A percentile compares a stretch with the other conserved stretches of the same genome.
Evolutionary conservation across 108 stramenopile species (phyloP).

Genomic region (Cyclotella atomus): DNA sequence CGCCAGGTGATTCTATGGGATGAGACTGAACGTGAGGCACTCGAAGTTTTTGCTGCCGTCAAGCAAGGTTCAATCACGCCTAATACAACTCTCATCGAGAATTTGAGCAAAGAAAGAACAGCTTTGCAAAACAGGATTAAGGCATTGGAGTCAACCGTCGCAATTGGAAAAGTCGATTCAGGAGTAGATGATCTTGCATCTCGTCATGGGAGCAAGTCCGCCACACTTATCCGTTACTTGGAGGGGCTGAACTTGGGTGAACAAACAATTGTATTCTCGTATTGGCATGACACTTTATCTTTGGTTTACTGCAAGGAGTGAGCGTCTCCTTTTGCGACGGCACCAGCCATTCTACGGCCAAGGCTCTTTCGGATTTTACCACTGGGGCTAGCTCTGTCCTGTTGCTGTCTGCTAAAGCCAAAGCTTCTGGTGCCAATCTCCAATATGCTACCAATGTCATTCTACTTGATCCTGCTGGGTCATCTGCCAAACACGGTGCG

Average conservation of each 20-base stretch:
- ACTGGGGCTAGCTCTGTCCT: constrained; percentile 14
- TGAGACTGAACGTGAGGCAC: background rate
- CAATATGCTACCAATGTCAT: constrained; percentile 36
- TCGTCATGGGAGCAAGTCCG: constrained; percentile 34
- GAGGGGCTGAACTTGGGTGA: constrained; percentile 4
- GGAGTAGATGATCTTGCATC: constrained; percentile 35
- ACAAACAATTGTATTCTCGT: constrained; percentile 30
- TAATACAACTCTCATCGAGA: background rate
- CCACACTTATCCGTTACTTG: constrained; percentile 32
- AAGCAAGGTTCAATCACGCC: background rate
- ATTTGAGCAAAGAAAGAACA: constrained; percentile 7
- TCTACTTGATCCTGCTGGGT: constrained; percentile 31
- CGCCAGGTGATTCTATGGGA: background rate
- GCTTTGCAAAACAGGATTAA: constrained; percentile 20
- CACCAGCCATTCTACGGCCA: constrained; percentile 11
- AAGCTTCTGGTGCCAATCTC: constrained; percentile 43
- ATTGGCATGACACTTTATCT: constrained; percentile 39
- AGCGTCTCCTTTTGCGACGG: constrained; percentile 40
- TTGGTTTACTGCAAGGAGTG: constrained; percentile 22
- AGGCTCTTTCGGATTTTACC: constrained; percentile 29
- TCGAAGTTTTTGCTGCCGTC: constrained; percentile 4
- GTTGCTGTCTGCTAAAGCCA: constrained; percentile 39
- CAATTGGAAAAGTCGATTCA: constrained; percentile 10
- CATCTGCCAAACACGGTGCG: constrained; percentile 29
- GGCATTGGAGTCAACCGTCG: constrained; percentile 24